Conservation (phyloP, 768 basidiomycete genomes). For the Rossbeevera mucosa region DNA sequence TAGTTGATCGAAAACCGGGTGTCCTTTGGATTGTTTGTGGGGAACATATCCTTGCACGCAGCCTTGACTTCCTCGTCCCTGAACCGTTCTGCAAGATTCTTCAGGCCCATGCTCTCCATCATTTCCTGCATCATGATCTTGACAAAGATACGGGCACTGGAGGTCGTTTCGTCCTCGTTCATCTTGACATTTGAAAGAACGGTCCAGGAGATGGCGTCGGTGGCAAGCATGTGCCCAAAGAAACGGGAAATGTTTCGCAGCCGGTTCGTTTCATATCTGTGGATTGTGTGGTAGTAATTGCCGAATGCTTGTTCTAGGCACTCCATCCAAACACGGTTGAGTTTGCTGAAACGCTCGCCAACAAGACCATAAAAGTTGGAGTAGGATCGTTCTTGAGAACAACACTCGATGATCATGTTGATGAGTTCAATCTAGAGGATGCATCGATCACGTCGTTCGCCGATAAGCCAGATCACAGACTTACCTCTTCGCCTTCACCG, state of each 20-base stretch:
- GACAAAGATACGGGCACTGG: slow-evolving; percentile 92
- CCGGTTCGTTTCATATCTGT: slow-evolving; percentile 98
- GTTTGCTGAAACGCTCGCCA: slow-evolving; percentile 93
- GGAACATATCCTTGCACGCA: slow-evolving; percentile 85
- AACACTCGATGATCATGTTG: slow-evolving; percentile 99
- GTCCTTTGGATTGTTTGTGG: slow-evolving; percentile 92
- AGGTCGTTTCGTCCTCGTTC: slow-evolving; percentile 97
- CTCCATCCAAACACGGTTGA: slow-evolving; percentile 93
- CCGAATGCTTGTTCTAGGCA: slow-evolving; percentile 81
- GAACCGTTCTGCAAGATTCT: slow-evolving; percentile 82
- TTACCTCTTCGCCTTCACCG: slow-evolving; percentile 89
- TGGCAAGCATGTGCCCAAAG: slow-evolving; percentile 87
- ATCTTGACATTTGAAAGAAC: slow-evolving; percentile 81
- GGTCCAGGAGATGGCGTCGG: slow-evolving; percentile 87
- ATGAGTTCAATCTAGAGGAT: slow-evolving; percentile 78
- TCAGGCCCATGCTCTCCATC: slow-evolving; percentile 90
- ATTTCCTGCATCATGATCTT: slow-evolving; percentile 97
- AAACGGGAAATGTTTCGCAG: slow-evolving; percentile 95
- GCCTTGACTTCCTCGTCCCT: slow-evolving; percentile 77
- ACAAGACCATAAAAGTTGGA: slow-evolving; percentile 96
- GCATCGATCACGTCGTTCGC: not conserved
- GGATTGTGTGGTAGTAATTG: slow-evolving; percentile 93
- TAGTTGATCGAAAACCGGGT: slow-evolving; percentile 97
- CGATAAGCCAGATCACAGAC: slow-evolving; percentile 11
- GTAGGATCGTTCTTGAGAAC: slow-evolving; percentile 98